Evolutionary conservation across 2,329 filamentous ascomycete species (phyloP).

Genomic region (Cladophialophora exuberans): DNA sequence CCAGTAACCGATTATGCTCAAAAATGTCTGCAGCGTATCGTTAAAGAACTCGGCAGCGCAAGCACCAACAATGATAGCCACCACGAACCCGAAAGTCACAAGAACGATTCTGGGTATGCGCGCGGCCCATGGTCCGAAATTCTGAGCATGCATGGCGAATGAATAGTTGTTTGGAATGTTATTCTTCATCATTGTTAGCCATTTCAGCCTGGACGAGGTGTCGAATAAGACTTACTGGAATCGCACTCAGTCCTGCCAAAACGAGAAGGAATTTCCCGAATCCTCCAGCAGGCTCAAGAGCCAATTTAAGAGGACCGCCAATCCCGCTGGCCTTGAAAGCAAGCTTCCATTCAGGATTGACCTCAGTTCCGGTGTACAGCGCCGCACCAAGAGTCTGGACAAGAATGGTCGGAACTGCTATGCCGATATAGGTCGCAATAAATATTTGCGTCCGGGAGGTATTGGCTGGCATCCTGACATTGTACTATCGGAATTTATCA

Average conservation of each 20-base stretch:
- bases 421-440: conserved; percentile 11
- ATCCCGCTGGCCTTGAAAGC: conserved; percentile 8
- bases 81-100: conserved; percentile 5
- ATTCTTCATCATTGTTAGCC: conserved; percentile 1
- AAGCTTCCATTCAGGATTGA: conserved; percentile 11
- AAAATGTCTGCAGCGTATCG: conserved; percentile 10
- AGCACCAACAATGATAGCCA: conserved; percentile 4
- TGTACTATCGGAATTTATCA: too few relatives aligned
- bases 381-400: conserved; percentile 7
- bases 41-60: conserved; percentile 10
- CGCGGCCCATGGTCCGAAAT: conserved; percentile 11
- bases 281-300: conserved; percentile 9
- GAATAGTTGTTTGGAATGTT: conserved; percentile 14
- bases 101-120: conserved; percentile 8
- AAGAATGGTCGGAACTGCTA: conserved; percentile 7
- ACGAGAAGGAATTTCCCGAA: conserved; percentile 12
- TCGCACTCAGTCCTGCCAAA: conserved; percentile 8
- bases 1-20: conserved; percentile 13
- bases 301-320: conserved; percentile 9
- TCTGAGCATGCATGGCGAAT: conserved; percentile 14
- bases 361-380: conserved; percentile 5
- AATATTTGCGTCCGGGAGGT: conserved; percentile 27
- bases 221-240: conserved; percentile 9
- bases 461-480: conserved; percentile 43
- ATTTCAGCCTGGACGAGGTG: background rate